A percentile compares a stretch with the other conserved stretches of the same genome.
Evolutionary conservation across 768 basidiomycete species (phyloP).

Genomic region (Boletus sp.): DNA sequence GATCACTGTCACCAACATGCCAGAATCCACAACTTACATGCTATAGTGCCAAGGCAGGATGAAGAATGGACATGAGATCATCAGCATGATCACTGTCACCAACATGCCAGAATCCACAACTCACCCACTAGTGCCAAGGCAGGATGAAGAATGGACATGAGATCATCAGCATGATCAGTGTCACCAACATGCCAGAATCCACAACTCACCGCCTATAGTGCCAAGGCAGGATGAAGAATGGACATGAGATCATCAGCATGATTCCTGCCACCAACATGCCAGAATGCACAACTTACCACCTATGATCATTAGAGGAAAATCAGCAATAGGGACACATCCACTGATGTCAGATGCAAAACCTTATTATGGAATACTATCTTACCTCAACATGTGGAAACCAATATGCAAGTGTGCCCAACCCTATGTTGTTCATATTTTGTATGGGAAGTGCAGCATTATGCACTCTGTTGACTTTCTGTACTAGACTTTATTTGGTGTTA

Average conservation of each 20-base stretch:
- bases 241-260: neutral
- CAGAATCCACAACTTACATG: neutral
- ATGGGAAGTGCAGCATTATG: neutral
- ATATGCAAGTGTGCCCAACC: too few species aligned
- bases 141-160: neutral
- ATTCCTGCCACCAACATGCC: neutral
- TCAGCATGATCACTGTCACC: too few species aligned
- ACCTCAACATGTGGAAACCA: too few species aligned
- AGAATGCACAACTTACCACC: neutral
- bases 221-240: neutral
- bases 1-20: neutral
- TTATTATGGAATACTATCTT: neutral
- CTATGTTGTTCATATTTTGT: accelerated
- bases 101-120: neutral
- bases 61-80: neutral
- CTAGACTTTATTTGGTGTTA: too few species aligned
- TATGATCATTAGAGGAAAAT: neutral
- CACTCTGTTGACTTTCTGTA: too few species aligned
- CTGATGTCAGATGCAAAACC: neutral
- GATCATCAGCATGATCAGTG: neutral
- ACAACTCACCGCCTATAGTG: too few species aligned
- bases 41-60: neutral
- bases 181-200: neutral
- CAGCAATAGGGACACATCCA: too few species aligned
- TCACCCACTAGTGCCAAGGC: neutral